Evolutionary conservation across 169 alveolate genomes (phyloP).

Genomic region (Eimeria maxima): DNA sequence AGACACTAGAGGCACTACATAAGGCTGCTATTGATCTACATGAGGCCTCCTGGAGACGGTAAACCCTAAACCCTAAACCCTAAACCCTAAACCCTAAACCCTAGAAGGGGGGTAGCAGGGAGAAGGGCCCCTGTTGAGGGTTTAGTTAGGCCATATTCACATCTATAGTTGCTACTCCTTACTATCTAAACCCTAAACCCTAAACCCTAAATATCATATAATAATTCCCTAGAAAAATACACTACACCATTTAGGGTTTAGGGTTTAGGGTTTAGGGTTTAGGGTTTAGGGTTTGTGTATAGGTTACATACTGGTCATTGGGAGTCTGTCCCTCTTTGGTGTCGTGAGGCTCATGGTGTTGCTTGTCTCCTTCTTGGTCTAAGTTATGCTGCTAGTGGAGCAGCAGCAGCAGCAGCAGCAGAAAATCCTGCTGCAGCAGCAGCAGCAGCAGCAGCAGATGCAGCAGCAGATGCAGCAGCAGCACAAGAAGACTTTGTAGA

Average conservation of each 20-base stretch:
- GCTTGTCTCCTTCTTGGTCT: constrained; percentile 20
- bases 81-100: not conserved
- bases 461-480: constrained; percentile 44
- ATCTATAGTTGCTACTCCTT: no score
- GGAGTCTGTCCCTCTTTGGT: constrained; percentile 41
- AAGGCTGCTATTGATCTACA: not conserved
- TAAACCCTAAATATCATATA: no score
- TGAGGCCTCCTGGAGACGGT: constrained; percentile 44
- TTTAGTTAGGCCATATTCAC: no score
- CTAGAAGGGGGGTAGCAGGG: not conserved
- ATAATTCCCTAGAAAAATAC: no score
- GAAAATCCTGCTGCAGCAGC: no score
- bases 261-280: constrained; percentile 40
- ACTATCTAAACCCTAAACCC: no score
- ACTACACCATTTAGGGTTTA: not conserved
- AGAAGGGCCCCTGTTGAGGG: no score
- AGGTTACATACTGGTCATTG: constrained; percentile 11
- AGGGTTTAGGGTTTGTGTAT: not conserved
- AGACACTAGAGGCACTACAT: not conserved
- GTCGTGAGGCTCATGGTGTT: constrained; percentile 33
- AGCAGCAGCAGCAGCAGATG: not conserved
- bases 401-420: no score
- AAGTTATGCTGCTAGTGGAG: not conserved
- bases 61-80: not conserved
- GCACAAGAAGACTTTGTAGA: not conserved